Evolutionary conservation across 192 early-diverging fungal species (phyloP).

Genomic region (Coemansia sp.): DNA sequence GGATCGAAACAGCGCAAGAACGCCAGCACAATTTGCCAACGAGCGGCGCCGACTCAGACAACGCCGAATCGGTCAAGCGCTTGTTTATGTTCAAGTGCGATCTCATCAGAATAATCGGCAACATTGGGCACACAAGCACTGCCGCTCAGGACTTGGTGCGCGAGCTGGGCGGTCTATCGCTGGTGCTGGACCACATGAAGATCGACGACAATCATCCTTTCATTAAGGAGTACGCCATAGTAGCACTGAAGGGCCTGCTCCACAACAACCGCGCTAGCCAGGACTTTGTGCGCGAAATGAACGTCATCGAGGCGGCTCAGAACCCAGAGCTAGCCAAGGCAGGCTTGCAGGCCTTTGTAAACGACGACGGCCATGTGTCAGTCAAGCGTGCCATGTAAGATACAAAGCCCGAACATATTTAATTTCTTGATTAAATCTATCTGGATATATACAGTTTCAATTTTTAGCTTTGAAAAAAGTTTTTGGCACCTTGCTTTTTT

Average conservation of each 20-base stretch:
- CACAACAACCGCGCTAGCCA: slow-evolving; percentile 40
- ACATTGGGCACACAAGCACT: slow-evolving; percentile 26
- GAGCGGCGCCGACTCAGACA: background rate
- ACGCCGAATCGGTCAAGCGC: background rate
- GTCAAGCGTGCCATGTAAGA: background rate
- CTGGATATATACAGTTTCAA: background rate
- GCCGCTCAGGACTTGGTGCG: slow-evolving; percentile 38
- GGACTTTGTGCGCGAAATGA: slow-evolving; percentile 34
- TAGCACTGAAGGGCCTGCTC: slow-evolving; percentile 41
- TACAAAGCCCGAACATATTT: background rate
- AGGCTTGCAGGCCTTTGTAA: slow-evolving; percentile 14
- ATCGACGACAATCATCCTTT: slow-evolving; percentile 57
- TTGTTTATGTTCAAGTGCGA: slow-evolving; percentile 56
- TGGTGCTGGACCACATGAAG: slow-evolving; percentile 49
- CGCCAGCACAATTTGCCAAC: background rate
- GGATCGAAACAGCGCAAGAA: slow-evolving; percentile 21
- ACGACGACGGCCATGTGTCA: slow-evolving; percentile 3
- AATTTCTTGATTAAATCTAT: background rate
- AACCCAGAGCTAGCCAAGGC: slow-evolving; percentile 16
- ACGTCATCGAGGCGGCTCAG: slow-evolving; percentile 15
- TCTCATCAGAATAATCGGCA: slow-evolving; percentile 46
- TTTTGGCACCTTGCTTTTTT: slow-evolving; percentile 2
- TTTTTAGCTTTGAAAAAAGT: slow-evolving; percentile 4
- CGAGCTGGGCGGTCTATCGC: slow-evolving; percentile 42
- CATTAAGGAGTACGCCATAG: slow-evolving; percentile 51